These are phyloP conservation scores for Neoscytalidium dimidiatum DNA, from an alignment of 2,329 filamentous ascomycete species.

Conservation along the genomic window DNA sequence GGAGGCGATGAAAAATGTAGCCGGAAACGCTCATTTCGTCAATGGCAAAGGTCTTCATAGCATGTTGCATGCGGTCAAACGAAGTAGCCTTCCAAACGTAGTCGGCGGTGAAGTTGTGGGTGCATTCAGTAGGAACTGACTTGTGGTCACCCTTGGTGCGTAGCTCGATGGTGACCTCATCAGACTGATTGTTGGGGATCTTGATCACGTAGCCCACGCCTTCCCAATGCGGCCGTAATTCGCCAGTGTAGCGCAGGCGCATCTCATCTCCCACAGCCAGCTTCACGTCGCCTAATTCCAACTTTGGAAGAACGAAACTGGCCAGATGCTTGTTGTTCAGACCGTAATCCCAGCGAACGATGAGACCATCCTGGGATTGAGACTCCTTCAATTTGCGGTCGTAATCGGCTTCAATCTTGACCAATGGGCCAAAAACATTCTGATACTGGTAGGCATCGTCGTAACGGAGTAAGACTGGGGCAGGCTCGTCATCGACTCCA, in stretches of 20 bases:
- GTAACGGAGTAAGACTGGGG: conserved; percentile 88
- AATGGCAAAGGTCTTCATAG: conserved; percentile 98
- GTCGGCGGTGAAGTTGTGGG: conserved; percentile 96
- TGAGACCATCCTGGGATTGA: conserved; percentile 92
- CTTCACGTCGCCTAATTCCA: conserved; percentile 97
- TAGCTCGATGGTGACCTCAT: conserved; percentile 93
- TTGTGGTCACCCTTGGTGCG: conserved; percentile 95
- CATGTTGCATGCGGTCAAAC: conserved; percentile 98
- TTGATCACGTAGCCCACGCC: conserved; percentile 99
- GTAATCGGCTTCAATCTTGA: conserved; percentile 99
- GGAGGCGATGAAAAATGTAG: conserved; percentile 95
- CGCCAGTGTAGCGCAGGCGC: conserved; percentile 94
- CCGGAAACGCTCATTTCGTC: conserved; percentile 98
- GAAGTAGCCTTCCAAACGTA: conserved; percentile 99
- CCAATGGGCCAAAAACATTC: conserved; percentile 95
- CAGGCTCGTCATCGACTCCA: conserved; percentile 91
- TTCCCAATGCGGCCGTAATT: conserved; percentile 90
- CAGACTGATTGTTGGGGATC: conserved; percentile 98
- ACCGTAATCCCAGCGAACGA: conserved; percentile 92
- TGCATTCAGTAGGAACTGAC: conserved; percentile 91
- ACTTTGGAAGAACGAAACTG: conserved; percentile 93
- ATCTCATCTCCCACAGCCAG: conserved; percentile 97
- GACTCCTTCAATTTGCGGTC: conserved; percentile 98
- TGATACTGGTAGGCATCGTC: conserved; percentile 98
- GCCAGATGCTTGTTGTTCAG: conserved; percentile 97